phyloP scores from a whole-genome alignment of 2,329 filamentous ascomycete genomes.

The Neurospora crassa region DNA sequence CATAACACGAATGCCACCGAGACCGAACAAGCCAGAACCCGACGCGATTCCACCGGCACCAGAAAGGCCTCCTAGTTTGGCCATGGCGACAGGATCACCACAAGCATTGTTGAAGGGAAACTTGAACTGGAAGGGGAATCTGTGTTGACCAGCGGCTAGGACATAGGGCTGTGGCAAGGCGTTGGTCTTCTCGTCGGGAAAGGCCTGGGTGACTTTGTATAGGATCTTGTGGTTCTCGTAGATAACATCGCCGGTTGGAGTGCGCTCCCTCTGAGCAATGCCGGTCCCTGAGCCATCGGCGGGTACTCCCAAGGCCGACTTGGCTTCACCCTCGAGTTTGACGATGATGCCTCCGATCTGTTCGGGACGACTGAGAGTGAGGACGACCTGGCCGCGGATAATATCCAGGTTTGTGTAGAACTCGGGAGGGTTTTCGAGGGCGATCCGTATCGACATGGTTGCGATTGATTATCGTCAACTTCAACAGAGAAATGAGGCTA shows the following conservation, averaged over 20 bases:
- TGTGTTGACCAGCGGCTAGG: constrained; percentile 59
- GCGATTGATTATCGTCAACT: not conserved
- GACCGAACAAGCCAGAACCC: constrained; percentile 35
- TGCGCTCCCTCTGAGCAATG: constrained; percentile 26
- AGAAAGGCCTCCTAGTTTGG: constrained; percentile 42
- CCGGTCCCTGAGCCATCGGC: constrained; percentile 24
- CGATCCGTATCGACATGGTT: constrained; percentile 57
- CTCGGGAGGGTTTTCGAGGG: constrained; percentile 55
- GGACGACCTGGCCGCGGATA: constrained; percentile 52
- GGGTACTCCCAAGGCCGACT: constrained; percentile 51
- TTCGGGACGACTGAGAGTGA: constrained; percentile 55
- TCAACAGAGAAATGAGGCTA: not conserved
- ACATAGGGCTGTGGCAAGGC: constrained; percentile 34
- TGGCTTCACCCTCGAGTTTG: constrained; percentile 74
- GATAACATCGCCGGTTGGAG: constrained; percentile 30
- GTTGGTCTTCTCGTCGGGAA: constrained; percentile 46
- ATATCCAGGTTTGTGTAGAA: constrained; percentile 75
- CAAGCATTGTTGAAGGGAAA: constrained; percentile 69
- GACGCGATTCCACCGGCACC: constrained; percentile 42
- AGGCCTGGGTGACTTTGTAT: constrained; percentile 65
- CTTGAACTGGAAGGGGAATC: constrained; percentile 72
- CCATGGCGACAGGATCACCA: constrained; percentile 42
- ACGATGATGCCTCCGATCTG: constrained; percentile 64
- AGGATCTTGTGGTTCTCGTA: constrained; percentile 63
- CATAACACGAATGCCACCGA: constrained; percentile 48